These are phyloP conservation scores for Coemansia sp. DNA, from an alignment of 192 early-diverging fungal genomes.

Conservation along the genomic window DNA sequence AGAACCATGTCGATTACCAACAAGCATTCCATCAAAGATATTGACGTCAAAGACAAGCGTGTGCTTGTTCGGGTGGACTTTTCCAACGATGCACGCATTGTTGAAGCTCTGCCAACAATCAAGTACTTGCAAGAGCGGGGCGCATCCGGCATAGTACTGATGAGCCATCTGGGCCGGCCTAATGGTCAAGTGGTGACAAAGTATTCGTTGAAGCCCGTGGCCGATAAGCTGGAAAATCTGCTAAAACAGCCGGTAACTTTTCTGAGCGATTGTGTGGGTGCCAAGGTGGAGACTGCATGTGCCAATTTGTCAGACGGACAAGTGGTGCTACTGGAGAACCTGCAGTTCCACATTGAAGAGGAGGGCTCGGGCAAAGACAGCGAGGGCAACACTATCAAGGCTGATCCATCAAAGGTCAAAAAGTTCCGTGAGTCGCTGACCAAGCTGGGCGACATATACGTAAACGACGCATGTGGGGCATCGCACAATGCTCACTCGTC, in stretches of 20 bases:
- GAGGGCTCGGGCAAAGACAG: constrained; percentile 91
- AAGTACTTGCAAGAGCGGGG: constrained; percentile 85
- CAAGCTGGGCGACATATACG: constrained; percentile 91
- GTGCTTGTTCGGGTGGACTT: constrained; percentile 97
- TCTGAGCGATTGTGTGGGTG: constrained; percentile 92
- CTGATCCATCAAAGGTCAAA: constrained; percentile 70
- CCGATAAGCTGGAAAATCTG: constrained; percentile 75
- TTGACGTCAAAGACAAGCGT: constrained; percentile 82
- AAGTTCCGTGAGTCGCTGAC: constrained; percentile 88
- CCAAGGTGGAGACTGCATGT: constrained; percentile 78
- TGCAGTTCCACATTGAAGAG: constrained; percentile 98
- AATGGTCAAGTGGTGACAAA: constrained; percentile 85
- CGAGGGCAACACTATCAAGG: constrained; percentile 89
- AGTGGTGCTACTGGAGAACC: constrained; percentile 95
- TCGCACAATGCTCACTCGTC: constrained; percentile 97
- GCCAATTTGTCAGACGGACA: constrained; percentile 66
- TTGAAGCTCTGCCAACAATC: constrained; percentile 91
- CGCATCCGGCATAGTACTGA: constrained; percentile 86
- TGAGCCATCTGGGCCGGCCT: constrained; percentile 97
- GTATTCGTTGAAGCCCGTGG: constrained; percentile 90
- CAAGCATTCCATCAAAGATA: constrained; percentile 86
- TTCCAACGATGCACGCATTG: constrained; percentile 95
- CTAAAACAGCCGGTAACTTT: constrained; percentile 87
- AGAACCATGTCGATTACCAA: constrained; percentile 53
- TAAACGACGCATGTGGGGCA: constrained; percentile 99